Evolutionary conservation across 768 basidiomycete species (phyloP).

Genomic region (Termitomyces sp.): DNA sequence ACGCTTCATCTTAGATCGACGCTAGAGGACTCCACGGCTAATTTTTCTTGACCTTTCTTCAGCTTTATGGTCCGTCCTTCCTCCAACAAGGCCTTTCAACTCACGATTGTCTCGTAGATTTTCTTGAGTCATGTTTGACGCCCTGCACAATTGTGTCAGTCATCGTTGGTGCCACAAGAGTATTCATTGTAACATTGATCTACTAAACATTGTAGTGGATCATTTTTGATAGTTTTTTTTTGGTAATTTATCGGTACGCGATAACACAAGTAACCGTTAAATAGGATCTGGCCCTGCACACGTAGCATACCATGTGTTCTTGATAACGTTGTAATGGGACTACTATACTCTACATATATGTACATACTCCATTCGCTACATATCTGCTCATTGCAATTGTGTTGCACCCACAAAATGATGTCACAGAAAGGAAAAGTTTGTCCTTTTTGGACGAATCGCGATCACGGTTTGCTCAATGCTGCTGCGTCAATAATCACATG

Average conservation of each 20-base stretch:
- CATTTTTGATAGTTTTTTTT: too few relatives aligned
- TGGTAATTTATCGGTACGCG: too few relatives aligned
- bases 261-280: too few relatives aligned
- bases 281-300: too few relatives aligned
- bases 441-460: not conserved
- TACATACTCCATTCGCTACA: too few relatives aligned
- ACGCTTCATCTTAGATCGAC: not conserved
- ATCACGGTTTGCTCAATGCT: too few relatives aligned
- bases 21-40: not conserved
- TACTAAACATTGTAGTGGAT: too few relatives aligned
- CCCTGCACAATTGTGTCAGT: not conserved
- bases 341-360: not conserved
- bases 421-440: too few relatives aligned
- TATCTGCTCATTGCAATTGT: not conserved
- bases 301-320: too few relatives aligned
- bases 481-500: slow-evolving; percentile 15
- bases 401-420: too few relatives aligned
- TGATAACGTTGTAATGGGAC: not conserved
- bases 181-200: too few relatives aligned
- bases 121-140: not conserved
- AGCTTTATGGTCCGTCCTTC: not conserved
- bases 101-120: not conserved
- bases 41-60: not conserved
- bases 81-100: not conserved
- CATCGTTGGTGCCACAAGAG: too few relatives aligned